Evolutionary conservation across 345 rosid species (phyloP), one percentile per base, ranked within the genome.

Genomic region (Camelina hispida): DNA sequence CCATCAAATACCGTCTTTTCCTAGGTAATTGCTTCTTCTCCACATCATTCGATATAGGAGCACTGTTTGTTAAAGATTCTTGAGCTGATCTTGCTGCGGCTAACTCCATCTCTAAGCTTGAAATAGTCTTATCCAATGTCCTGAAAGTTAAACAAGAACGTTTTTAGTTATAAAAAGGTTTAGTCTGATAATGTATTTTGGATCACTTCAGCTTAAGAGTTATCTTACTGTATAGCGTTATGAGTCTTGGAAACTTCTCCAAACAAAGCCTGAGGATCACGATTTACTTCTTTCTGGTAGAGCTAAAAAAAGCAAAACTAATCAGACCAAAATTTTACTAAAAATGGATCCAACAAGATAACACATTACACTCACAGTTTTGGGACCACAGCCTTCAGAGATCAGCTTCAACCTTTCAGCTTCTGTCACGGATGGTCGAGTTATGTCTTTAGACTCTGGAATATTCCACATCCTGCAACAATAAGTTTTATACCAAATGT

Each of bases 11-110:
- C 68, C 81, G 84, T 80, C 91, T 84, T 79, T 77, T 87, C 66
- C 64, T 59, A 3, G 84, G 64, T 57, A 86, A 73, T 68, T 69
- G 82, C 20, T 73, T 78, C 69, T 44, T 79, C 78, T 78, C 86
- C 15, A 79, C 34, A 79, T 90, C 88, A 66, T 85, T 86, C 0
- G 97, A 80, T 66, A 78, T 40, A 35, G 98, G 95, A 78, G 97
- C 85, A 56, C 91, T 93, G 16, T 80, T 82, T 23, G 84, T 68
- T 66, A 91, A 71, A 58, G 97, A 86, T 64, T 87, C 98, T 12
- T 94, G 98, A 5, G 87, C 86, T 52, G 95, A 87, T 79, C 87
- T 88, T 69, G 98, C 96, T 48, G 96, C 98, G 4, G 96, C 98
- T 74, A 91, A 79, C 85, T 91, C 98, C 98, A 88, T 90, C 86